Base-by-base conservation (phyloP, 1,284 basidiomycete species). In the Sanghuangporus sanghuang region DNA sequence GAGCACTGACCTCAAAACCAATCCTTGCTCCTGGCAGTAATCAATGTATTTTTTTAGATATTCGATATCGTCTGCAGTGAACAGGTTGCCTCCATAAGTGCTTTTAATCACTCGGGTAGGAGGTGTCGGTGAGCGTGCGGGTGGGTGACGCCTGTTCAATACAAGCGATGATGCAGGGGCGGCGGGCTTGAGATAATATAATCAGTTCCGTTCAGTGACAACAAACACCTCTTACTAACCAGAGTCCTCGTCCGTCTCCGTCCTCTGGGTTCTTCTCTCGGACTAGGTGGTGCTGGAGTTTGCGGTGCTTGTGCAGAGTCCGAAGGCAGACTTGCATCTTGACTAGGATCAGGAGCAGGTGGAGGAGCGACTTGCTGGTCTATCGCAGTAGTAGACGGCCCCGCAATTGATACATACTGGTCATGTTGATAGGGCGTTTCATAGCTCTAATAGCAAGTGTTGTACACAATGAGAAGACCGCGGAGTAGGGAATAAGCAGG, bases 11-110 rank as follows among this genome's bases (percentile, higher is more conserved):
- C 87, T 92, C 48, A 93, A 76, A 7, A 92, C 88, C 5, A 91
- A 73, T 40, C 90, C 90, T 72, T 92, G 87, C 64, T 90, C 88
- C 68, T 90, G 90, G 70, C 90, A 92, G 69, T 91, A 93, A 68
- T 92, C 89, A 57, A 93, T 92, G 70, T 93, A 92, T 70, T 85
- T 86, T 71, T 92, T 90, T 65, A 93, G 79, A 71, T 92, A 93
- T 50, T 83, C 60, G 27, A 92, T 82, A 71, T 93, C 90, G 57
- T 92, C 90, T 0, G 85, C 80, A 0, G 90, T 93, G 70, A 92
- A 93, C 46, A 92, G 71, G 70, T 93, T 92, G 2, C 90, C 91
- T 52, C 90, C 90, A 69, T 91, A 92, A 0, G 90, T 91, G 69
- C 90, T 92, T 74, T 90, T 92, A 71, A 92, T 85, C n/a, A 92